Conservation (phyloP, 257 asterid species). For the Handroanthus guayacan region DNA sequence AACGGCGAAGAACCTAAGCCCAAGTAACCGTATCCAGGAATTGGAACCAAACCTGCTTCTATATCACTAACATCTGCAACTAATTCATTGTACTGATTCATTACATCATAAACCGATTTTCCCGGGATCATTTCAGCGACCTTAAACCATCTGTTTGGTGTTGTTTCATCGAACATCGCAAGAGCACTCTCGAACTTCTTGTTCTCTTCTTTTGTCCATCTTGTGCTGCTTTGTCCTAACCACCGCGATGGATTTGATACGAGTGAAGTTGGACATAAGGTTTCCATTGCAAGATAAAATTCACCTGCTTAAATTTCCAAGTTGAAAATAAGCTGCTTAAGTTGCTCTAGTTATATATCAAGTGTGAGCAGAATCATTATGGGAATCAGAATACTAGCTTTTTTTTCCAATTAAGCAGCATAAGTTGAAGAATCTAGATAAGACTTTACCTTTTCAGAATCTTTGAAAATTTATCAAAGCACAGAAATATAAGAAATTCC, state of each 20-base stretch:
- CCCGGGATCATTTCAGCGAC: constrained; percentile 85
- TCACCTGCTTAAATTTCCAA: background rate
- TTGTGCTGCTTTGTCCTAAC: constrained; percentile 44
- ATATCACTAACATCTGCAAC: constrained; percentile 77
- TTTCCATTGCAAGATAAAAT: constrained; percentile 50
- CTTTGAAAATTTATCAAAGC: constrained; percentile 33
- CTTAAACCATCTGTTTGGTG: constrained; percentile 74
- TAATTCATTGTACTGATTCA: constrained; percentile 70
- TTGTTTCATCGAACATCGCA: constrained; percentile 74
- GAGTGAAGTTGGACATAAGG: constrained; percentile 53
- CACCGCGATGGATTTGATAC: constrained; percentile 50
- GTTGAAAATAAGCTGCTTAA: too few relatives aligned
- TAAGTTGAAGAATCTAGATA: constrained; percentile 45
- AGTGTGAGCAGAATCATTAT: constrained; percentile 36
- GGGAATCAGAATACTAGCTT: constrained; percentile 54
- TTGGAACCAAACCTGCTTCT: constrained; percentile 81
- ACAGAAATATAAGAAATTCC: constrained; percentile 26
- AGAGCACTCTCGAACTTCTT: constrained; percentile 81
- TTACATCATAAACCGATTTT: constrained; percentile 74
- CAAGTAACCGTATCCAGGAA: constrained; percentile 64
- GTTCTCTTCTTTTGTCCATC: constrained; percentile 89
- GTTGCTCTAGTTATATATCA: background rate
- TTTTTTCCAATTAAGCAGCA: constrained; percentile 22
- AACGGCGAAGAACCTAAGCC: constrained; percentile 51
- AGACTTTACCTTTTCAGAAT: constrained; percentile 44